phyloP scores from a whole-genome alignment of 1,139 yeast genomes.

The Candida neerlandica region DNA sequence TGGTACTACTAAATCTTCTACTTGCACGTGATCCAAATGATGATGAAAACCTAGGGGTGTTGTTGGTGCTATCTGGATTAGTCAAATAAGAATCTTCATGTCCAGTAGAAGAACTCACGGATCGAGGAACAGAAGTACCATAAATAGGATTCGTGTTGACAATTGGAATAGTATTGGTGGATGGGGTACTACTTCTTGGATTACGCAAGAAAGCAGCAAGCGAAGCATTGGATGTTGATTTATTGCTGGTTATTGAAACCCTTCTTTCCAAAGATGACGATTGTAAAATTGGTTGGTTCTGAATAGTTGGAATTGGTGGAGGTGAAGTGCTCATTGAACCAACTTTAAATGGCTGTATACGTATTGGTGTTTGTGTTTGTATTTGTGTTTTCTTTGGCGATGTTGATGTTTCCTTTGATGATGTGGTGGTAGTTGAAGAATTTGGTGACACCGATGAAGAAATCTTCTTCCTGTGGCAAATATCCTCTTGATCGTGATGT shows the following conservation, averaged over 20 bases:
- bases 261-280: slow-evolving; percentile 41
- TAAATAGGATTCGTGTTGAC: slow-evolving; percentile 17
- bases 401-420: slow-evolving; percentile 15
- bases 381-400: slow-evolving; percentile 13
- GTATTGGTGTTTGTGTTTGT: slow-evolving; percentile 27
- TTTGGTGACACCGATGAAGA: slow-evolving; percentile 33
- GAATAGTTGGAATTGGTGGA: slow-evolving; percentile 30
- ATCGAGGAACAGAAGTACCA: slow-evolving; percentile 36
- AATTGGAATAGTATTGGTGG: slow-evolving; percentile 34
- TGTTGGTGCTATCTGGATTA: slow-evolving; percentile 25
- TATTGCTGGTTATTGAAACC: slow-evolving; percentile 47
- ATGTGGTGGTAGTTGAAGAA: slow-evolving; percentile 19
- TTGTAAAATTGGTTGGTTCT: slow-evolving; percentile 17
- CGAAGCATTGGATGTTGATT: slow-evolving; percentile 57
- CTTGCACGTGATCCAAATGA: slow-evolving; percentile 59
- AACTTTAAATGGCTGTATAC: slow-evolving; percentile 60
- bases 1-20: slow-evolving; percentile 43
- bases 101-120: slow-evolving; percentile 47
- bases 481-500: slow-evolving; percentile 11
- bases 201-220: slow-evolving; percentile 56
- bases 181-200: slow-evolving; percentile 42
- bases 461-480: slow-evolving; percentile 8
- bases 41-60: slow-evolving; percentile 53
- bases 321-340: slow-evolving; percentile 61
- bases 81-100: slow-evolving; percentile 28